A percentile compares a stretch with the other conserved stretches of the same genome.
Evolutionary conservation across 2,329 filamentous ascomycete species (phyloP).

Genomic region (Allantophomopsis lycopodina): DNA sequence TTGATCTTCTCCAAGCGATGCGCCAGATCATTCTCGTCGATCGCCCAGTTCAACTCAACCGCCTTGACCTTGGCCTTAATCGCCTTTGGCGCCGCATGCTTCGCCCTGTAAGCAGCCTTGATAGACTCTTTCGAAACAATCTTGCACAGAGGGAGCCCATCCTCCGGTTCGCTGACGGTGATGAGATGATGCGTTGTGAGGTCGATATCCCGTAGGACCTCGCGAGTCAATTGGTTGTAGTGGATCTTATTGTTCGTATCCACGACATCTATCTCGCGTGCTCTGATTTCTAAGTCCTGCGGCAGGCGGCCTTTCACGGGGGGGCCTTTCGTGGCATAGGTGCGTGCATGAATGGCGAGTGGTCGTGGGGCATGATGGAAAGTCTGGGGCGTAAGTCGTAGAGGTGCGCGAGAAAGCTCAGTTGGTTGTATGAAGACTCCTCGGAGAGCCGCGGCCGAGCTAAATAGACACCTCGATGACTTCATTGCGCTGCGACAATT

Average conservation of each 20-base stretch:
- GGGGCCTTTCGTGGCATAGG: slow-evolving; percentile 5
- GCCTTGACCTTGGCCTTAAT: slow-evolving; percentile 44
- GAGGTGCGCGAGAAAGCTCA: slow-evolving; percentile 12
- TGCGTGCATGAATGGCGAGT: slow-evolving; percentile 1
- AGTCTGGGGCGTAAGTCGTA: slow-evolving; percentile 6
- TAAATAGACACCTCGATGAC: slow-evolving; percentile 20
- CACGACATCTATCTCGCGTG: slow-evolving; percentile 27
- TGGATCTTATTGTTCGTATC: slow-evolving; percentile 20
- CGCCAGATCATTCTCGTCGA: slow-evolving; percentile 60
- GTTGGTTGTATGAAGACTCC: slow-evolving; percentile 29
- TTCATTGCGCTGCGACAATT: slow-evolving; percentile 6
- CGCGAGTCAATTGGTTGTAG: slow-evolving; percentile 14
- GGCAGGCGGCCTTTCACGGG: slow-evolving; percentile 19
- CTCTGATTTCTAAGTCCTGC: slow-evolving; percentile 32
- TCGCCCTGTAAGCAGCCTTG: slow-evolving; percentile 25
- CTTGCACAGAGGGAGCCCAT: slow-evolving; percentile 48
- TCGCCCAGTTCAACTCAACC: slow-evolving; percentile 85
- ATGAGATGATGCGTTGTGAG: slow-evolving; percentile 33
- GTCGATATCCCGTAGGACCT: slow-evolving; percentile 30
- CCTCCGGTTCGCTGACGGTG: slow-evolving; percentile 24
- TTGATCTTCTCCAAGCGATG: slow-evolving; percentile 54
- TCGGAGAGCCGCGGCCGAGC: slow-evolving; percentile 29
- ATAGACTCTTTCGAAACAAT: slow-evolving; percentile 46
- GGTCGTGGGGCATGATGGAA: slow-evolving; percentile 1
- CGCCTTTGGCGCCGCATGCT: slow-evolving; percentile 28